Evolutionary conservation across 2,329 filamentous ascomycete species (phyloP).

Genomic region (Aspergillus pseudoterreus): DNA sequence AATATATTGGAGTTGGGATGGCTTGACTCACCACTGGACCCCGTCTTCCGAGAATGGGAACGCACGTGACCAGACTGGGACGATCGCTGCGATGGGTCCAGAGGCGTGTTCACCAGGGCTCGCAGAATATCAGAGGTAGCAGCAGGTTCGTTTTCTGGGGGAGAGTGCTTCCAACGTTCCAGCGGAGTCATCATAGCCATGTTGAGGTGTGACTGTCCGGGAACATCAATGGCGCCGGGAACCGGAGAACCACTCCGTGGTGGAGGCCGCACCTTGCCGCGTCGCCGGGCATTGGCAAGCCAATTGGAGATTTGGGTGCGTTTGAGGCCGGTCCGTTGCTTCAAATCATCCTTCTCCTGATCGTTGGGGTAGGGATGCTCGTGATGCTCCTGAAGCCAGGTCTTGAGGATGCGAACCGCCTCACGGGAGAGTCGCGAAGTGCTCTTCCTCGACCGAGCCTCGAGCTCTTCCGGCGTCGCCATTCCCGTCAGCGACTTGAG

Average conservation of each 20-base stretch:
- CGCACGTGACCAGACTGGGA: constrained; percentile 31
- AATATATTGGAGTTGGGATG: constrained; percentile 50
- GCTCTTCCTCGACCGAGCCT: constrained; percentile 54
- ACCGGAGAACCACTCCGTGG: constrained; percentile 68
- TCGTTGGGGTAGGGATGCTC: constrained; percentile 86
- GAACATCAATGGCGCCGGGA: constrained; percentile 70
- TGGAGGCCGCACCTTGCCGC: constrained; percentile 67
- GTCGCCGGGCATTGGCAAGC: constrained; percentile 82
- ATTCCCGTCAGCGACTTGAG: constrained; percentile 40
- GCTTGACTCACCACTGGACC: constrained; percentile 52
- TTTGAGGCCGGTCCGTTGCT: constrained; percentile 73
- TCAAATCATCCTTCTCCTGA: constrained; percentile 76
- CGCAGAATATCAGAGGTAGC: constrained; percentile 61
- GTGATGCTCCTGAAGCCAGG: constrained; percentile 76
- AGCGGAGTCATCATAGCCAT: constrained; percentile 57
- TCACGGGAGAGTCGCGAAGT: constrained; percentile 75
- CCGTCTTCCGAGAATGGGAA: constrained; percentile 35
- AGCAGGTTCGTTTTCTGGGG: constrained; percentile 67
- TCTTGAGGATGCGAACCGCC: constrained; percentile 74
- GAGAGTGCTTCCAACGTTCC: constrained; percentile 67
- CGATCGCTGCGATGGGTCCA: constrained; percentile 29
- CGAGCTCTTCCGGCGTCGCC: constrained; percentile 32
- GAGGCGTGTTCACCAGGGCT: constrained; percentile 49
- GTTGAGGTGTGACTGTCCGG: constrained; percentile 51
- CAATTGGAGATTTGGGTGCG: constrained; percentile 85